Evolutionary conservation across 2,329 filamentous ascomycete species (phyloP).

Genomic region (Helotiales sp.): DNA sequence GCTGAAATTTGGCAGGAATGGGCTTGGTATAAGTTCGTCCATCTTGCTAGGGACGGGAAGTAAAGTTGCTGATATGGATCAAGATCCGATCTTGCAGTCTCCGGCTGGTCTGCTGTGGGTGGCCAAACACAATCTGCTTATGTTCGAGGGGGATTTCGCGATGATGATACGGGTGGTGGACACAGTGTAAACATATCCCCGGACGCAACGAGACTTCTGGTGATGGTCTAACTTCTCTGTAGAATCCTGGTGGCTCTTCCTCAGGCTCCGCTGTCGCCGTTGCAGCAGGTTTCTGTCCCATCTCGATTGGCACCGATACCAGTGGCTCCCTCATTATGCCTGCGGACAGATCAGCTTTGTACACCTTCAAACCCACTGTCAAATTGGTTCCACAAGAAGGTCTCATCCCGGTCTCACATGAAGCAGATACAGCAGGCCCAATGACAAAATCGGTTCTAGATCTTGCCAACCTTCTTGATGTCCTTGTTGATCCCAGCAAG

Average conservation of each 20-base stretch:
- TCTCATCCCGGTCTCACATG: conserved; percentile 2
- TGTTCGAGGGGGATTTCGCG: conserved; percentile 7
- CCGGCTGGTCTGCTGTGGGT: conserved; percentile 16
- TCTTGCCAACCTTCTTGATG: conserved; percentile 5
- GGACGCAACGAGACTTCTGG: too few relatives aligned
- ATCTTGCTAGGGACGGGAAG: background rate
- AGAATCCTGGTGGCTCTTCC: conserved; percentile 58
- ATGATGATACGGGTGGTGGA: background rate
- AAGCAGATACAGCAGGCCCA: conserved; percentile 1
- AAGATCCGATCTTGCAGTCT: background rate
- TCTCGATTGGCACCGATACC: conserved; percentile 70
- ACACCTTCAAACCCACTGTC: conserved; percentile 17
- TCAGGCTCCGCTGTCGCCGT: conserved; percentile 65
- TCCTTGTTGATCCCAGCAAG: background rate
- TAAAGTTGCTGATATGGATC: background rate
- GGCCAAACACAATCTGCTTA: conserved; percentile 20
- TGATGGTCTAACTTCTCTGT: background rate
- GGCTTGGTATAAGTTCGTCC: conserved; percentile 1
- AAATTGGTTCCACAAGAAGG: conserved; percentile 1
- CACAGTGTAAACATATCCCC: conserved; percentile 7
- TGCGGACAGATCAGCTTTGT: conserved; percentile 61
- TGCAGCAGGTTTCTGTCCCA: conserved; percentile 57
- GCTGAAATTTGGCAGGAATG: conserved; percentile 7
- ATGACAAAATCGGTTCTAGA: conserved; percentile 4
- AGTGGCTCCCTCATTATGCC: conserved; percentile 70